phyloP scores from a whole-genome alignment of 2,329 filamentous ascomycete species.

The Aspergillus caelatus region DNA sequence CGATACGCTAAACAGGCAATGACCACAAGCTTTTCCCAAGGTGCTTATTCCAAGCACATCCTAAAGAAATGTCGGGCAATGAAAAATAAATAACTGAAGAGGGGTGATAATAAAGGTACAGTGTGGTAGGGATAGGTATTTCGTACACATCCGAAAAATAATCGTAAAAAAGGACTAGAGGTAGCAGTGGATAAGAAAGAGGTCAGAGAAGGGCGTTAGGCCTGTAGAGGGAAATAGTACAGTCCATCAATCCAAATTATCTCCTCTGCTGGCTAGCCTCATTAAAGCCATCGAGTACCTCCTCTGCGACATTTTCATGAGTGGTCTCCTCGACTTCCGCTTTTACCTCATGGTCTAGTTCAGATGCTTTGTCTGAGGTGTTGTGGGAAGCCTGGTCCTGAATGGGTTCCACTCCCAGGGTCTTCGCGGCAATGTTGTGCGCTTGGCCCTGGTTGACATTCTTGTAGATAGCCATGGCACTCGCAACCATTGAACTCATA shows the following conservation, averaged over 20 bases:
- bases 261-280: constrained; percentile 38
- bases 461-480: constrained; percentile 90
- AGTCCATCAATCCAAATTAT: constrained; percentile 16
- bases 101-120: constrained; percentile 5
- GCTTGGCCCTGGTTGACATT: constrained; percentile 84
- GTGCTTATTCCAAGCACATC: background rate
- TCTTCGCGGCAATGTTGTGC: constrained; percentile 57
- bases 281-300: constrained; percentile 54
- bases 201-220: background rate
- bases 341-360: constrained; percentile 18
- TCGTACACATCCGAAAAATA: constrained; percentile 5
- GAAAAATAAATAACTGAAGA: background rate
- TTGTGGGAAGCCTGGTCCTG: constrained; percentile 14
- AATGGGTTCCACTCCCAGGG: constrained; percentile 29
- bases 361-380: constrained; percentile 30
- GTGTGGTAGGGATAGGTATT: constrained; percentile 5
- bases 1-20: constrained; percentile 2
- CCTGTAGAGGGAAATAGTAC: background rate
- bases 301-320: constrained; percentile 49
- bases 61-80: background rate
- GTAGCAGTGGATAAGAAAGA: constrained; percentile 6
- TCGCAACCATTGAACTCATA: constrained; percentile 95
- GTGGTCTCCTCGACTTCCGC: constrained; percentile 16
- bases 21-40: background rate
- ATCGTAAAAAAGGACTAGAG: constrained; percentile 11